phyloP scores from a whole-genome alignment of 2,329 filamentous ascomycete species.

The Nemania serpens region DNA sequence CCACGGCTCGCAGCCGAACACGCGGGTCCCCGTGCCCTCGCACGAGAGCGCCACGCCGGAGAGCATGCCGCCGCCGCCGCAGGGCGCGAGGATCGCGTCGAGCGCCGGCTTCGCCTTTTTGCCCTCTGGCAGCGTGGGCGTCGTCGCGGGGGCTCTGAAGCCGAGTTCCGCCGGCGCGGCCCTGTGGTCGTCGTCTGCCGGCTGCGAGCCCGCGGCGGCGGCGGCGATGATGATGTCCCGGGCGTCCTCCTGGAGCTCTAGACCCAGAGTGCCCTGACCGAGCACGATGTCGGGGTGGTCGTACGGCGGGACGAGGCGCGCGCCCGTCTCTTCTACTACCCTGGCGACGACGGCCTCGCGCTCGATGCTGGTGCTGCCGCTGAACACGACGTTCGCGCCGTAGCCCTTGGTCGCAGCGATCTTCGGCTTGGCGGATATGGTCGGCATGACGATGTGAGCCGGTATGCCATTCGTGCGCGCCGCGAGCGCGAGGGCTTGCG shows the following conservation, averaged over 20 bases:
- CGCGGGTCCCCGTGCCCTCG: constrained; percentile 69
- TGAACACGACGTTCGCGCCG: constrained; percentile 79
- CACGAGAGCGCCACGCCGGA: constrained; percentile 80
- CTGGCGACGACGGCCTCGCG: constrained; percentile 76
- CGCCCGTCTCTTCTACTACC: constrained; percentile 73
- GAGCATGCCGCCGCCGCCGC: constrained; percentile 88
- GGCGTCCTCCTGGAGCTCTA: constrained; percentile 82
- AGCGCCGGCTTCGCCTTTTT: constrained; percentile 46
- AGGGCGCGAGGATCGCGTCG: constrained; percentile 78
- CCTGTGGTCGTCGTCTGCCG: neutral
- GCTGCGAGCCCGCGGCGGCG: neutral
- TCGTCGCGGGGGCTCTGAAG: constrained; percentile 21
- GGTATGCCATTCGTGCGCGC: constrained; percentile 74
- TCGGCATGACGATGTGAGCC: constrained; percentile 90
- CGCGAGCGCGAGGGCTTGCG: constrained; percentile 87
- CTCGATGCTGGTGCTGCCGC: constrained; percentile 78
- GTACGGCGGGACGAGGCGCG: constrained; percentile 84
- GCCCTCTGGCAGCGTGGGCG: constrained; percentile 9
- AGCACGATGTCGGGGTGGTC: constrained; percentile 91
- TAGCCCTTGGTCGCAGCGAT: constrained; percentile 81
- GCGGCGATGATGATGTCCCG: constrained; percentile 54
- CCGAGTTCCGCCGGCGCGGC: constrained; percentile 6
- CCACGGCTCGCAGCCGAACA: constrained; percentile 86
- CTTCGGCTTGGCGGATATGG: constrained; percentile 83
- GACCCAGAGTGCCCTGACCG: constrained; percentile 85